Evolutionary conservation across 1,139 yeast species (phyloP), one percentile per base, ranked within the genome.

Genomic region (Pichia sp.): DNA sequence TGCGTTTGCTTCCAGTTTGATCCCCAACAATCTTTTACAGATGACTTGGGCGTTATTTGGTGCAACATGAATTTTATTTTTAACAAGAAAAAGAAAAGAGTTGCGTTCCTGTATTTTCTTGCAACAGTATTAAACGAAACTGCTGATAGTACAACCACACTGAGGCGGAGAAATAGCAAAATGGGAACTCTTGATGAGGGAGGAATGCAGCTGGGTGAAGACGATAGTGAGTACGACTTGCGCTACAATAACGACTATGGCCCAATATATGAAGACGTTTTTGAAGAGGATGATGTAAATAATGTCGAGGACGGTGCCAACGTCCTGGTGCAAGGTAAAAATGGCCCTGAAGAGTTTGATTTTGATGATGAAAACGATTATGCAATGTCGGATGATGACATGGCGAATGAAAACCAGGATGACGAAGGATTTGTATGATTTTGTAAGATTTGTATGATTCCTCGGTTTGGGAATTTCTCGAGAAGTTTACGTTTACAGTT

Each of bases 61-160:
- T 86, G 93, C 44, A 78, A 85, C 67, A 89, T 89, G 77, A 93
- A 96, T 87, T 93, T 93, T 69, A 84, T 93, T 52, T 90, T 88
- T 72, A 93, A 90, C 72, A 90, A 89, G 71, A 87, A 89, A 66
- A 82, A 87, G 71, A 93, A 92, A 72, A 79, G 98, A 60, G 98
- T 93, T 4, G 90, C 96, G 1, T 93, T 87, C 67, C 70, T 93
- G 34, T 88, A 90, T 64, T 68, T 86, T 48, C 72, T 73, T 40
- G 79, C 80, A 8, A 55, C 61, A 6, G 54, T 54, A 16, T 50
- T 58, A 13, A 56, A 58, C 41, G 57, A 57, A 11, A 40, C 51
- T 4, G 34, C 34, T 5, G 45, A 47, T n/a, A 53, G 47, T 16
- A 23, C 44, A n/a, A 48, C 52, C 34, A 45, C 38, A 4, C 47